Conservation (phyloP, 306 rosid genomes). For the Quercus robur region DNA sequence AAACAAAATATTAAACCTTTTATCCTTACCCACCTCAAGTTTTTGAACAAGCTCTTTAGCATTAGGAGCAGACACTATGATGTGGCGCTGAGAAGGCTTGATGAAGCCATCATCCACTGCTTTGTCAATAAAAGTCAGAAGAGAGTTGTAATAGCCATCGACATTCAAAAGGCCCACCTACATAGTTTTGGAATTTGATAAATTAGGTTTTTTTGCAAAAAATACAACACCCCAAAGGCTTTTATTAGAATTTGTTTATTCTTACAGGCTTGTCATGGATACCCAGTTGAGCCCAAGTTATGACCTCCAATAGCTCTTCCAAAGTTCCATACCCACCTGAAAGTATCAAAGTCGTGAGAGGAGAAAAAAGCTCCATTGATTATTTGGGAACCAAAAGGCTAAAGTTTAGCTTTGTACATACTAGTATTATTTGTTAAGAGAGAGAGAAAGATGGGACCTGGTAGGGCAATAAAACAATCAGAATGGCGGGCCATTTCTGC, state of each 20-base stretch:
- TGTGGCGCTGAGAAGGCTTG: constrained; percentile 49
- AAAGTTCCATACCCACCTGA: constrained; percentile 63
- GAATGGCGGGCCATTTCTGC: constrained; percentile 76
- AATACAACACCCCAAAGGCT: neutral
- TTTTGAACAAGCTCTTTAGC: constrained; percentile 60
- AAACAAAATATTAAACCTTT: neutral
- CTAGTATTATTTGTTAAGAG: neutral
- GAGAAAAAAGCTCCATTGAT: neutral
- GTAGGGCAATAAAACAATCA: constrained; percentile 59
- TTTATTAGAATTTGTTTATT: neutral
- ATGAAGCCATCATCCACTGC: constrained; percentile 69
- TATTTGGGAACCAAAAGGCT: neutral
- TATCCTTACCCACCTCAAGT: constrained; percentile 40
- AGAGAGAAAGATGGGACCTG: constrained; percentile 38
- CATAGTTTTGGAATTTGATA: neutral
- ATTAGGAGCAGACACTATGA: constrained; percentile 50
- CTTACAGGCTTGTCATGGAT: constrained; percentile 66
- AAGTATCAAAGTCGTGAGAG: neutral
- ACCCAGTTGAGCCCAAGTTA: constrained; percentile 64
- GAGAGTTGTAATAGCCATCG: constrained; percentile 55
- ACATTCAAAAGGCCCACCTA: constrained; percentile 62
- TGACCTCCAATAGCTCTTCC: constrained; percentile 57
- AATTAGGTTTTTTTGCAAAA: neutral
- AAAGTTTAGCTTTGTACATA: neutral
- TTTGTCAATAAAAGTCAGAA: constrained; percentile 53